A percentile compares a stretch with the other conserved stretches of the same genome.
phyloP scores from a whole-genome alignment of 768 basidiomycete genomes.

The Termitomyces sp. region DNA sequence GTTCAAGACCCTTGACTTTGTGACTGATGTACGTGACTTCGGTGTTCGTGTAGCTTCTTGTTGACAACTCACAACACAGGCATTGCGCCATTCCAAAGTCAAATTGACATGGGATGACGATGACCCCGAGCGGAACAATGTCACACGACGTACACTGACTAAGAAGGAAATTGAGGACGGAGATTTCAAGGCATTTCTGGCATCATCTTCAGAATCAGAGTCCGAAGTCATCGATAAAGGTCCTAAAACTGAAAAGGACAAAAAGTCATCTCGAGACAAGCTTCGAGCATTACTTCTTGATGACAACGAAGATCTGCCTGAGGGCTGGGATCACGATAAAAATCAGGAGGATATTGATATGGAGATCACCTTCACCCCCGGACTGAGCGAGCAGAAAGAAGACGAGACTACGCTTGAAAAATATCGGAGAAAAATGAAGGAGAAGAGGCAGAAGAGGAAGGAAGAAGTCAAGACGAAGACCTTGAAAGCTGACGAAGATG shows the following conservation, averaged over 20 bases:
- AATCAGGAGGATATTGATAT: slow-evolving; percentile 65
- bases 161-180: slow-evolving; percentile 86
- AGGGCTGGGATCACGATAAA: slow-evolving; percentile 69
- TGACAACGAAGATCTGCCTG: slow-evolving; percentile 65
- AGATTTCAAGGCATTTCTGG: slow-evolving; percentile 80
- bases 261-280: slow-evolving; percentile 52
- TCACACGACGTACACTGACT: slow-evolving; percentile 75
- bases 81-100: slow-evolving; percentile 95
- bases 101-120: slow-evolving; percentile 99
- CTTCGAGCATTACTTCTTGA: slow-evolving; percentile 75
- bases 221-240: slow-evolving; percentile 23
- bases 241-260: slow-evolving; percentile 25
- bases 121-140: slow-evolving; percentile 77
- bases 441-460: slow-evolving; percentile 82
- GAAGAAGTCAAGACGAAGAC: slow-evolving; percentile 46
- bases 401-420: slow-evolving; percentile 81
- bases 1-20: slow-evolving; percentile 82
- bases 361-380: slow-evolving; percentile 95
- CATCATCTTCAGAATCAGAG: slow-evolving; percentile 61
- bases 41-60: background rate
- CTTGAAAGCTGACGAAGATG: slow-evolving; percentile 18
- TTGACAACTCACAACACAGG: slow-evolving; percentile 46
- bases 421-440: slow-evolving; percentile 86
- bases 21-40: slow-evolving; percentile 70
- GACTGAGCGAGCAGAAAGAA: slow-evolving; percentile 50